Percentiles rank a stretch among this genome's conserved stretches.
Conservation (phyloP, 2,329 filamentous ascomycete genomes). For the Fusarium metavorans region DNA sequence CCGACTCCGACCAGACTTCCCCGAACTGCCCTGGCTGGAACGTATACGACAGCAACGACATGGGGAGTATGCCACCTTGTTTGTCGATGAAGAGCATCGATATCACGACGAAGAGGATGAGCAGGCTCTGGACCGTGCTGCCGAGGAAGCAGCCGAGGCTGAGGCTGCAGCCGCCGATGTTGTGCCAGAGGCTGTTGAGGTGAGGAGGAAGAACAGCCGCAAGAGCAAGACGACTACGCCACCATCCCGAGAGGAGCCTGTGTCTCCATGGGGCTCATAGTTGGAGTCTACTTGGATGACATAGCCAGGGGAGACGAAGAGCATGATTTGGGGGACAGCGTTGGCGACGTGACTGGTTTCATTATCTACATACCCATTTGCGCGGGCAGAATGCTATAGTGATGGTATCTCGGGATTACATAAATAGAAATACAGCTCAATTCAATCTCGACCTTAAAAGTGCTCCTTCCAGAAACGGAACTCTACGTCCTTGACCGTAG, state of each 20-base stretch:
- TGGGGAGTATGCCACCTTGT: conserved; percentile 32
- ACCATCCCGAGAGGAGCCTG: conserved; percentile 34
- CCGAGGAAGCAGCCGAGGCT: conserved; percentile 10
- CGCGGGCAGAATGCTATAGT: conserved; percentile 18
- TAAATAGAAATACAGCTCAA: conserved; percentile 26
- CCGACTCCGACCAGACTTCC: conserved; percentile 53
- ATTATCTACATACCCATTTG: conserved; percentile 13
- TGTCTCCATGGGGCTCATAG: conserved; percentile 31
- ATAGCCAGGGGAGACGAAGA: background rate
- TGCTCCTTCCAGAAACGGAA: conserved; percentile 99
- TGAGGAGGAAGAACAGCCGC: conserved; percentile 37
- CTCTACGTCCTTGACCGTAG: conserved; percentile 81
- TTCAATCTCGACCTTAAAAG: conserved; percentile 59
- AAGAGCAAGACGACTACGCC: conserved; percentile 41
- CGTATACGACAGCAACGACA: conserved; percentile 32
- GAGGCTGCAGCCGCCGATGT: conserved; percentile 3
- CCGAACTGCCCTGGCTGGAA: conserved; percentile 51
- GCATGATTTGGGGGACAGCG: background rate
- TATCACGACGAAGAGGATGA: conserved; percentile 46
- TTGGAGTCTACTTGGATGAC: background rate
- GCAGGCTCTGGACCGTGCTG: conserved; percentile 4
- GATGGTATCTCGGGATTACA: conserved; percentile 40
- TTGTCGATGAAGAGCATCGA: conserved; percentile 42
- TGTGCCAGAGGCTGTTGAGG: conserved; percentile 38
- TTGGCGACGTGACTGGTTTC: conserved; percentile 2